Base-by-base conservation (phyloP, 1,284 basidiomycete species). In the Xerocomus minutiporus region DNA sequence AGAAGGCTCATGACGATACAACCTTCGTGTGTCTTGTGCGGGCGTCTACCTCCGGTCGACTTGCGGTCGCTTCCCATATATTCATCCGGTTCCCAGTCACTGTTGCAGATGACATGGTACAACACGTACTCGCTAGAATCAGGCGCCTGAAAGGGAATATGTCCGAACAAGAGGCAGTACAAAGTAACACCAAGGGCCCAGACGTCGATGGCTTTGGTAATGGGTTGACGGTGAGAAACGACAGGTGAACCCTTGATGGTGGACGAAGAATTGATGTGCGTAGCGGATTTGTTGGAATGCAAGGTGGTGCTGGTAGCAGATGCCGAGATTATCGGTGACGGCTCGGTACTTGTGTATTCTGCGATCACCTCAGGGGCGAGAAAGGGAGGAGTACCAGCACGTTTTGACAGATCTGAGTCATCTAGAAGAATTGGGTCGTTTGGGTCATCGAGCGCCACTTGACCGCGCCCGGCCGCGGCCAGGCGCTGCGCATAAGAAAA, bases 151-250 rank as follows among this genome's bases (percentile, higher is more conserved):
- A 66, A 93, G 1, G 92, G 92, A 7, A 85, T 80, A 50, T 74
- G 75, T 25, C 93, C 97, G 61, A 97, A 98, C 2, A 98, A 79
- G 42, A 99, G 80, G 65, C 94, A 97, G 73, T 94, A 99, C 12
- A 98, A 76, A 1, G 97, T 99, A 34, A 98, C 90, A n/a, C 97
- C 97, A 8, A 99, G 80, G 0, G 97, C 95, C 96, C 96, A 99
- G n/a, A 99, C 83, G 65, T 99, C 97, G 67, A 99, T 97, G 5
- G 93, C 88, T 67, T 96, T 94, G 35, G 94, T 96, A 58, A 99
- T 90, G 1, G 80, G 79, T 3, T 84, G 85, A 23, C 86, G 79
- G 49, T 71, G 73, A 7, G 53, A 55, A 29, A 57, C 38, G 20
- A 65, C 66, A 26, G 71, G 66, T 8, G 57, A 67, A 53, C 50